Evolutionary conservation across 371 early-diverging fungal genomes (phyloP).

Genomic region (Cokeromyces recurvatus): DNA sequence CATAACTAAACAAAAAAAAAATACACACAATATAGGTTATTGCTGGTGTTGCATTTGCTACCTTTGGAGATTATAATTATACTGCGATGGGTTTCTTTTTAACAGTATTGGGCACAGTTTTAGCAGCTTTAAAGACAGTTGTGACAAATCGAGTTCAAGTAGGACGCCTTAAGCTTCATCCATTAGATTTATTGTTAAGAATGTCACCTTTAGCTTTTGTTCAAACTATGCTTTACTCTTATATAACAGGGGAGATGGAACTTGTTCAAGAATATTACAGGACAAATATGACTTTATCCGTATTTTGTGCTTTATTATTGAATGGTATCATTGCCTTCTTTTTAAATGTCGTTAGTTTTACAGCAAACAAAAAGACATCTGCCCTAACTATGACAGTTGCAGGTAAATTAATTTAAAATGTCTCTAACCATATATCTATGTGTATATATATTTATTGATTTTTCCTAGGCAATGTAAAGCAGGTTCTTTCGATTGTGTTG

Average conservation of each 20-base stretch:
- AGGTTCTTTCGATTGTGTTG: constrained; percentile 75
- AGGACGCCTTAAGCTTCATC: constrained; percentile 75
- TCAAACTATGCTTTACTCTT: constrained; percentile 68
- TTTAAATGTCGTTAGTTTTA: constrained; percentile 79
- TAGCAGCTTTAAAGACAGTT: constrained; percentile 82
- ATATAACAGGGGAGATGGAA: constrained; percentile 66
- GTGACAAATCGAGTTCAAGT: constrained; percentile 81
- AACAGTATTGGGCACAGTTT: constrained; percentile 77
- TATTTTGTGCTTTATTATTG: constrained; percentile 56
- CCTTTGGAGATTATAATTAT: constrained; percentile 79
- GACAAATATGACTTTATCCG: constrained; percentile 36
- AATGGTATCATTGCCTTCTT: constrained; percentile 85
- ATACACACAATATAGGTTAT: too few relatives aligned
- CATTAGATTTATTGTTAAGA: constrained; percentile 73
- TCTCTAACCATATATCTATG: too few relatives aligned
- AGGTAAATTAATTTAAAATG: too few relatives aligned
- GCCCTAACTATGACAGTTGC: constrained; percentile 89
- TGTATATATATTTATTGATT: background rate
- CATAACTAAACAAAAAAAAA: too few relatives aligned
- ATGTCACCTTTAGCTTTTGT: constrained; percentile 80
- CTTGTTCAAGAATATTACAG: constrained; percentile 44
- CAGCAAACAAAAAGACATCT: constrained; percentile 80
- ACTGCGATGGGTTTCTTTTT: constrained; percentile 70
- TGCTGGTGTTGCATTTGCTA: constrained; percentile 80
- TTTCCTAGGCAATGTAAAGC: constrained; percentile 78